Evolutionary conservation across 805 yeast species (phyloP).

Genomic region (Scheffersomyces amazonensis): DNA sequence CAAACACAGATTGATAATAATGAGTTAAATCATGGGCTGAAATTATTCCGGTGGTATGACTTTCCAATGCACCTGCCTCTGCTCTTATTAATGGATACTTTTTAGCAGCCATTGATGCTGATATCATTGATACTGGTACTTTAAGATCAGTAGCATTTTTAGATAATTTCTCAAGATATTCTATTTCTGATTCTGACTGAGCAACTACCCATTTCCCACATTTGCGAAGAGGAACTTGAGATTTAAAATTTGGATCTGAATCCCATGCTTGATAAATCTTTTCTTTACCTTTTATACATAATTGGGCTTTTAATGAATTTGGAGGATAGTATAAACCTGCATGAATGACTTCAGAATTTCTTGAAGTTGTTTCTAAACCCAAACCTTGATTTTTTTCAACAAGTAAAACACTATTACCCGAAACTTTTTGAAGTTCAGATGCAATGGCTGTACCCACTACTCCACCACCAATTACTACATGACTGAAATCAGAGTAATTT

Average conservation of each 20-base stretch:
- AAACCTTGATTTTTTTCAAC: conserved; percentile 63
- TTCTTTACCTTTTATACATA: conserved; percentile 76
- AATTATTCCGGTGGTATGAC: conserved; percentile 83
- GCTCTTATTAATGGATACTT: conserved; percentile 71
- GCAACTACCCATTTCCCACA: conserved; percentile 92
- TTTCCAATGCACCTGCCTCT: conserved; percentile 55
- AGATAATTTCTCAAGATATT: conserved; percentile 54
- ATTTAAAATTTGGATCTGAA: conserved; percentile 19
- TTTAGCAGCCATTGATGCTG: conserved; percentile 39
- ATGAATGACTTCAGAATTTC: conserved; percentile 91
- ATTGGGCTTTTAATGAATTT: conserved; percentile 59
- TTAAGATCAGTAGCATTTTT: conserved; percentile 48
- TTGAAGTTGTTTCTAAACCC: conserved; percentile 82
- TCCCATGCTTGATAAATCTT: conserved; percentile 57
- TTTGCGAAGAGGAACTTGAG: conserved; percentile 47
- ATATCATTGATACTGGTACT: conserved; percentile 56
- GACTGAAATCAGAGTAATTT: conserved; percentile 52
- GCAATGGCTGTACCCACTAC: conserved; percentile 82
- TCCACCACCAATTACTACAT: conserved; percentile 80
- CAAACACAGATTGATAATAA: conserved; percentile 53
- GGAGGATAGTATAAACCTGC: conserved; percentile 84
- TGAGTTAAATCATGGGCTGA: conserved; percentile 76
- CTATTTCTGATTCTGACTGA: conserved; percentile 61
- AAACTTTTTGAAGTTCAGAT: conserved; percentile 51
- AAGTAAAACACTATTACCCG: conserved; percentile 54